phyloP scores from a whole-genome alignment of 306 rosid genomes.

The Neltuma alba region DNA sequence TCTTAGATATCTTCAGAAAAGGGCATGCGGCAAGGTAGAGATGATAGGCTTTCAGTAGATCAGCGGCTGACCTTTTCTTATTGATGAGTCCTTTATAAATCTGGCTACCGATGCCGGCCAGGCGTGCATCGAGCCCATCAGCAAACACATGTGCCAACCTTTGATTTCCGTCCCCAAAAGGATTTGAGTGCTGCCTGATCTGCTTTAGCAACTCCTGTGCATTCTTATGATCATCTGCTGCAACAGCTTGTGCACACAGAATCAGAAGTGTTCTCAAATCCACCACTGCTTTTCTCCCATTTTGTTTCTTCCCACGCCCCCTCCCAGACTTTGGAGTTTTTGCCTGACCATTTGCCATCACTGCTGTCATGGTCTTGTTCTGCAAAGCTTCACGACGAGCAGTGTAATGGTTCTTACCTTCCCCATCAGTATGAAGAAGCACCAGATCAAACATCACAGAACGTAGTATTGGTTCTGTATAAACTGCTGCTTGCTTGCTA shows the following conservation, averaged over 20 bases:
- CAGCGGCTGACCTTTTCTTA: constrained; percentile 74
- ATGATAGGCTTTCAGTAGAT: constrained; percentile 77
- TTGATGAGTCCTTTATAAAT: constrained; percentile 81
- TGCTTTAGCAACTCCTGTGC: constrained; percentile 74
- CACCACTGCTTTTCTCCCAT: constrained; percentile 68
- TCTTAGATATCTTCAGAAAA: constrained; percentile 69
- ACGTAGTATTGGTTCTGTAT: constrained; percentile 60
- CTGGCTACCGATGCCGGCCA: constrained; percentile 97
- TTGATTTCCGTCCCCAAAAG: constrained; percentile 89
- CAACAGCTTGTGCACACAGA: constrained; percentile 90
- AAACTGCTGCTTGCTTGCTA: constrained; percentile 78
- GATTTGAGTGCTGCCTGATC: constrained; percentile 72
- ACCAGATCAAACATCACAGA: constrained; percentile 65
- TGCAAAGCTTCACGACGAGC: constrained; percentile 68
- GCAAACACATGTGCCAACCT: constrained; percentile 87
- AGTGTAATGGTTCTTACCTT: constrained; percentile 46
- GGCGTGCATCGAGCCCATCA: constrained; percentile 93
- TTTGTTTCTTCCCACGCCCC: constrained; percentile 76
- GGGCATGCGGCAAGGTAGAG: constrained; percentile 90
- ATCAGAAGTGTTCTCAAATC: constrained; percentile 86
- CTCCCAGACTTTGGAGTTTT: constrained; percentile 52
- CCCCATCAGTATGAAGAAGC: constrained; percentile 61
- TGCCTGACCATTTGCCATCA: constrained; percentile 47
- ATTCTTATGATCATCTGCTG: constrained; percentile 80
- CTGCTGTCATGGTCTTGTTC: constrained; percentile 38